Evolutionary conservation across 352 stramenopile genomes (phyloP).

Genomic region (Nothophytophthora sp.): DNA sequence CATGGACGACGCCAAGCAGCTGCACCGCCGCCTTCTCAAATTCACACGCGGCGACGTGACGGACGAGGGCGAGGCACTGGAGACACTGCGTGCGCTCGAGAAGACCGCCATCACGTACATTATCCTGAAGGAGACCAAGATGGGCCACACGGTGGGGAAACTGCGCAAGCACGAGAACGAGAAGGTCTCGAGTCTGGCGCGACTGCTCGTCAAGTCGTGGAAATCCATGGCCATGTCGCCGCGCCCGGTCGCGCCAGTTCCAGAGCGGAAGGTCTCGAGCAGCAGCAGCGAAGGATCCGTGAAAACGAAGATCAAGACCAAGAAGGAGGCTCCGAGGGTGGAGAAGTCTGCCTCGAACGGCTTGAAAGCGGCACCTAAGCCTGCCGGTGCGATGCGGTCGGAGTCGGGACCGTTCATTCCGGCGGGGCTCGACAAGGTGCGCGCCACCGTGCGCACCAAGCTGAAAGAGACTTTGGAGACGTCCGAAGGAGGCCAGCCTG

Average conservation of each 20-base stretch:
- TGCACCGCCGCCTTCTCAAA: conserved; percentile 75
- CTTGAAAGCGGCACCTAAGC: conserved; percentile 29
- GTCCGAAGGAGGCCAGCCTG: conserved; percentile 48
- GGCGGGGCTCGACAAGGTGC: conserved; percentile 69
- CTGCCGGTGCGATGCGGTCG: conserved; percentile 6
- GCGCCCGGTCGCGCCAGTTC: conserved; percentile 9
- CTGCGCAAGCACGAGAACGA: conserved; percentile 89
- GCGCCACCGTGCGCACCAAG: conserved; percentile 78
- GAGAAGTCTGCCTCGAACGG: conserved; percentile 25
- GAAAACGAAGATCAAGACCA: conserved; percentile 25
- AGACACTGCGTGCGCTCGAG: conserved; percentile 66
- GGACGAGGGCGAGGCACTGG: conserved; percentile 59
- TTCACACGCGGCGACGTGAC: conserved; percentile 64
- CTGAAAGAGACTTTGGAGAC: conserved; percentile 72
- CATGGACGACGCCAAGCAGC: conserved; percentile 71
- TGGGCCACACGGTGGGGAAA: conserved; percentile 86
- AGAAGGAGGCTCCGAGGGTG: conserved; percentile 21
- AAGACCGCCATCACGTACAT: conserved; percentile 55
- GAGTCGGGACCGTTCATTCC: conserved; percentile 57
- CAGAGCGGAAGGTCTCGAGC: conserved; percentile 31
- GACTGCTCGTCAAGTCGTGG: conserved; percentile 85
- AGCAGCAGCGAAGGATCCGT: conserved; percentile 33
- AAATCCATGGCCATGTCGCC: conserved; percentile 84
- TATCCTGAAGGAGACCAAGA: conserved; percentile 85
- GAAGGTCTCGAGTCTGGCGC: conserved; percentile 74